Base-by-base conservation (phyloP, 768 basidiomycete species). In the Leccinum obscurum region DNA sequence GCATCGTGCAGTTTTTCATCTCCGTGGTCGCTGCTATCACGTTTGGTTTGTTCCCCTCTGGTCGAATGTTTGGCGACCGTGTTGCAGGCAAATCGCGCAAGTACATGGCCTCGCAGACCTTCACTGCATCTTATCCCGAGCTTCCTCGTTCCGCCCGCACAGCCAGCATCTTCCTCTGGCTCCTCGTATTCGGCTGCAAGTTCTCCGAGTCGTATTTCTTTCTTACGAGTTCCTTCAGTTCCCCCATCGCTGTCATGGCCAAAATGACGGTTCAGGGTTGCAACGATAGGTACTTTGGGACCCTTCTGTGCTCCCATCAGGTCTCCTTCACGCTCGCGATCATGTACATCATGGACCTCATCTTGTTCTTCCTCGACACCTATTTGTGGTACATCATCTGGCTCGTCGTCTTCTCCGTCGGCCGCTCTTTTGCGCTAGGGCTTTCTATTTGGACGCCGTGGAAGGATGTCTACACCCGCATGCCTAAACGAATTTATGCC, bases 361-460 rank as follows among this genome's bases (percentile, higher is more conserved):
- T 93, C 59, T 81, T 99, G 66, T 99, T 98, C 87, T 99, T 99
- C 86, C 80, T 99, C 78, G 97, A 99, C 81, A 99, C 97, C 51
- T 99, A 98, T 82, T 79, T 99, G 50, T 99, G 97, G 97, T 99
- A 97, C 79, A 93, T 98, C 80, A 95, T 98, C 73, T 98, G 96
- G 96, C 85, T 94, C 68, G 95, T 96, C 64, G 89, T 96, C 67
- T 94, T 95, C 82, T 92, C 89, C 70, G 89, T 96, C 52, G 88
- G 85, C 9, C 85, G 95, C 20, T 93, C 93, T 20, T 99, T 99
- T 73, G 80, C 88, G 2, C 82, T 99, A 28, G 97, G 97, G 11
- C 81, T 99, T 63, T 95, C 93, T 24, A 97, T 99, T 64, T 99
- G 97, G 97, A 98, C 97, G 0, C 97, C 97, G 0, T 99, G 97